phyloP scores from a whole-genome alignment of 495 filamentous ascomycete genomes.

The Bathelium albidoporum region DNA sequence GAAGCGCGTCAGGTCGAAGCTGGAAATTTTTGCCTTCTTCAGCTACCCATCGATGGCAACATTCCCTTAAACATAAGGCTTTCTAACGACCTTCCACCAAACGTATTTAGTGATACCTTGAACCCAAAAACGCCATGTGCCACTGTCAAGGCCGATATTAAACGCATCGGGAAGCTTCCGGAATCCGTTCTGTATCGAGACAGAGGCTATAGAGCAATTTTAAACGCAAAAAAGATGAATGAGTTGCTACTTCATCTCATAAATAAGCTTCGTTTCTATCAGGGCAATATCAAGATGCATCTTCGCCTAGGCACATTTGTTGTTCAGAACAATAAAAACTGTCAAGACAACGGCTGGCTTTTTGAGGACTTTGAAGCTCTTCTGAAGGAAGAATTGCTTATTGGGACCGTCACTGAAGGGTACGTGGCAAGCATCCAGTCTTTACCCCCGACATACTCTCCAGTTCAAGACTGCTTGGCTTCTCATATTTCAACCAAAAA shows the following conservation, averaged over 20 bases:
- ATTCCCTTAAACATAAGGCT: constrained; percentile 9
- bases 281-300: constrained; percentile 20
- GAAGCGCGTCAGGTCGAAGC: constrained; percentile 12
- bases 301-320: constrained; percentile 20
- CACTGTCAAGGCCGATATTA: not conserved
- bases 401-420: constrained; percentile 18
- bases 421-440: constrained; percentile 14
- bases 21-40: constrained; percentile 11
- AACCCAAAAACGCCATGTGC: not conserved
- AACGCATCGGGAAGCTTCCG: not conserved
- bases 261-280: constrained; percentile 17
- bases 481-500: too few relatives aligned
- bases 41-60: not conserved
- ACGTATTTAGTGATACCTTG: not conserved
- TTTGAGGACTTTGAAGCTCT: constrained; percentile 17
- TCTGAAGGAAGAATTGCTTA: constrained; percentile 13
- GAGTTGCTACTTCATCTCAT: constrained; percentile 2
- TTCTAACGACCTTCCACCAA: constrained; percentile 1
- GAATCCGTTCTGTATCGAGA: not conserved
- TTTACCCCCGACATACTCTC: not conserved
- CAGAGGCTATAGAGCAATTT: not conserved
- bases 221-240: not conserved
- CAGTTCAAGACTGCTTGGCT: too few relatives aligned
- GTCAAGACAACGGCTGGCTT: constrained; percentile 5
- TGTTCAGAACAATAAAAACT: constrained; percentile 8